These are phyloP conservation scores for Carpinus viminea DNA, from an alignment of 306 rosid species.

Conservation along the genomic window DNA sequence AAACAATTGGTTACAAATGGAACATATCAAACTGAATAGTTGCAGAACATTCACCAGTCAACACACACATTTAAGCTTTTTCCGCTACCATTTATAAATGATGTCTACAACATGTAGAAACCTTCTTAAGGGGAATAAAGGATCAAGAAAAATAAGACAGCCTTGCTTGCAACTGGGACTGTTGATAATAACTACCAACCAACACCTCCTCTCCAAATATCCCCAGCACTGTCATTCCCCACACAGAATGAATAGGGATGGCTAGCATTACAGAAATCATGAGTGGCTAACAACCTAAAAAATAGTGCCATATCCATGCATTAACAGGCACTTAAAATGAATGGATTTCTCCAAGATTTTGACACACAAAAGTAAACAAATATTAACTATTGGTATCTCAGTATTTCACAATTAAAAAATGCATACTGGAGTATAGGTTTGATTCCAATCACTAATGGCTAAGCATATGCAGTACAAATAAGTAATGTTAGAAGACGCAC, in stretches of 20 bases:
- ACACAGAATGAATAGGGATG: not conserved
- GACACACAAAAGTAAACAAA: not conserved
- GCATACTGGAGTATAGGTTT: not conserved
- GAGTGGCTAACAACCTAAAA: not conserved
- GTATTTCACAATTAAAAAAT: not conserved
- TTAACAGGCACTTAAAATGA: not conserved
- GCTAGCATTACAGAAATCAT: not conserved
- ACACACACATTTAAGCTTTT: not conserved
- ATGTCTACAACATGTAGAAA: not conserved
- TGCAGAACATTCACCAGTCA: not conserved
- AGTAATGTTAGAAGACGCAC: conserved; percentile 42
- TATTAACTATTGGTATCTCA: not conserved
- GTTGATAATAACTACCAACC: not conserved
- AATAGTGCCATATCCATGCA: not conserved
- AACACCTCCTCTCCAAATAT: not conserved
- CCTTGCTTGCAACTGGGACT: not conserved
- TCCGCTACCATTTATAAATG: not conserved
- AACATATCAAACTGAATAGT: not conserved
- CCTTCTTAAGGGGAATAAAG: not conserved
- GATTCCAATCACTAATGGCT: not conserved
- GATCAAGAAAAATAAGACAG: not conserved
- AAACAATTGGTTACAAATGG: not conserved
- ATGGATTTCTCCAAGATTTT: not conserved
- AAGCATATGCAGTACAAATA: not conserved
- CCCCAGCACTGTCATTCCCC: not conserved